phyloP scores from a whole-genome alignment of 768 basidiomycete species.

The Suillus spraguei region DNA sequence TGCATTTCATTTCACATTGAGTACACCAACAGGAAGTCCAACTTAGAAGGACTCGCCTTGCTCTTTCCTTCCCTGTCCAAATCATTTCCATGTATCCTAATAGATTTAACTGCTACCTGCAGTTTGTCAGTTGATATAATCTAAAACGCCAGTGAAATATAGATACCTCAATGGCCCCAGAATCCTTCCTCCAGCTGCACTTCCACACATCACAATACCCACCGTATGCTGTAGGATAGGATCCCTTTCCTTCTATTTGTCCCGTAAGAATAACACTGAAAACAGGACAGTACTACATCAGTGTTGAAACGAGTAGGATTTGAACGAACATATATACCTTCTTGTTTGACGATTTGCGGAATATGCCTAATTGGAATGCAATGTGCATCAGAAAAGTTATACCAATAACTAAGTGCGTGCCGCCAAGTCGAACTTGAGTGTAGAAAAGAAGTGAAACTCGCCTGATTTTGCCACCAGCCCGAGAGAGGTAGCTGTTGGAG shows the following conservation, averaged over 20 bases:
- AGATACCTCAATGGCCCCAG: background rate
- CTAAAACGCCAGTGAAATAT: background rate
- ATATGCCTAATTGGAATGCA: conserved; percentile 4
- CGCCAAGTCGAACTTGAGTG: background rate
- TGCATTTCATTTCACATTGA: background rate
- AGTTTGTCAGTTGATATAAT: background rate
- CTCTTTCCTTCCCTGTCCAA: conserved; percentile 15
- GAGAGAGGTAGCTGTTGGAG: background rate
- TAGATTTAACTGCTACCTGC: conserved; percentile 32
- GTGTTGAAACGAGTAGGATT: background rate
- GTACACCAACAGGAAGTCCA: background rate
- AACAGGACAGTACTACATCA: too few relatives aligned
- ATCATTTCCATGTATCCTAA: conserved; percentile 17
- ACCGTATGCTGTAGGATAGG: conserved; percentile 12
- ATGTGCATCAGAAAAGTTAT: background rate
- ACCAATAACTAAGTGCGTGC: background rate
- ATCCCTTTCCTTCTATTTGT: conserved; percentile 8
- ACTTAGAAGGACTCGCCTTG: conserved; percentile 16
- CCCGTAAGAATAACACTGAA: conserved; percentile 15
- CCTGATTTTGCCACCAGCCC: background rate
- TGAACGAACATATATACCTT: background rate
- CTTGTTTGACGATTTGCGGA: background rate
- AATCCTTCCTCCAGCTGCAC: conserved; percentile 23
- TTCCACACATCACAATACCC: conserved; percentile 17
- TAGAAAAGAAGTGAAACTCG: background rate